Evolutionary conservation across 371 early-diverging fungal genomes (phyloP).

Genomic region (Lichtheimia ornata): DNA sequence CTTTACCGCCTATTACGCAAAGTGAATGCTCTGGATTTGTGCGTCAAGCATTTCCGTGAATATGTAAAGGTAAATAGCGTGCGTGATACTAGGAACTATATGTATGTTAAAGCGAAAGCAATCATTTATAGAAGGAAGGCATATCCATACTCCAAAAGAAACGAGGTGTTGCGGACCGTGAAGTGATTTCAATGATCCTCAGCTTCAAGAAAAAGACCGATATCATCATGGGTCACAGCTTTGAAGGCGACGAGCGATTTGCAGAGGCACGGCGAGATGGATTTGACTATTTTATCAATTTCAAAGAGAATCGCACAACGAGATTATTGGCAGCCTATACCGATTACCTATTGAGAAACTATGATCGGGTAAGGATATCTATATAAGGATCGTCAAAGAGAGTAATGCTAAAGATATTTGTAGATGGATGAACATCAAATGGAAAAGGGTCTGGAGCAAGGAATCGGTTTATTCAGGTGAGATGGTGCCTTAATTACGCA

Average conservation of each 20-base stretch:
- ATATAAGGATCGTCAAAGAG: too few relatives aligned
- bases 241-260: slow-evolving; percentile 67
- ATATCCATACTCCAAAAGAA: slow-evolving; percentile 27
- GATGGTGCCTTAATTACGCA: neutral
- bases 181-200: slow-evolving; percentile 22
- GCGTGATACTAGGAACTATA: neutral
- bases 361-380: slow-evolving; percentile 19
- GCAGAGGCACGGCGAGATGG: slow-evolving; percentile 73
- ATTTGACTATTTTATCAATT: slow-evolving; percentile 84
- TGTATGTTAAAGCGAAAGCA: too few relatives aligned
- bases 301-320: slow-evolving; percentile 80
- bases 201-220: slow-evolving; percentile 73
- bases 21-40: slow-evolving; percentile 34
- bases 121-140: slow-evolving; percentile 26
- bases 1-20: slow-evolving; percentile 53
- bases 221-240: slow-evolving; percentile 64
- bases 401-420: neutral
- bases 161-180: neutral
- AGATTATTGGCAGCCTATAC: slow-evolving; percentile 65
- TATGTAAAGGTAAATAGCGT: slow-evolving; percentile 36
- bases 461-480: slow-evolving; percentile 35
- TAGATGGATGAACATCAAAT: slow-evolving; percentile 7
- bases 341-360: slow-evolving; percentile 28
- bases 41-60: slow-evolving; percentile 32
- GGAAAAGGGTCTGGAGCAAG: slow-evolving; percentile 36